phyloP scores from a whole-genome alignment of 1,284 basidiomycete species.

The Ceratobasidium sp. region DNA sequence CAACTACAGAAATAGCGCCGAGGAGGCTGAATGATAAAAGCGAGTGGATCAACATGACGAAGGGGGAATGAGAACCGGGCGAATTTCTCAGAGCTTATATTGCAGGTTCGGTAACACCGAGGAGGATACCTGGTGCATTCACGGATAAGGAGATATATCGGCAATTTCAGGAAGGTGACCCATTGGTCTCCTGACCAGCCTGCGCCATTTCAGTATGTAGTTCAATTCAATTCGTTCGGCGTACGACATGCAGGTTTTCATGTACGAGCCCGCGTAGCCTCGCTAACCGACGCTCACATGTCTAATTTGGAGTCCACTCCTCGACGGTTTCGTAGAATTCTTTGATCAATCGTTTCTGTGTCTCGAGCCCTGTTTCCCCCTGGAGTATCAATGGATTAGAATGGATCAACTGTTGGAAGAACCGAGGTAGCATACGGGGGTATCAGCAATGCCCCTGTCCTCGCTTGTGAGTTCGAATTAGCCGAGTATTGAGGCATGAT shows the following conservation, averaged over 20 bases:
- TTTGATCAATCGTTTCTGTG: slow-evolving; percentile 82
- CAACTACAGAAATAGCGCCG: slow-evolving; percentile 5
- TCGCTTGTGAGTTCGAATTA: slow-evolving; percentile 9
- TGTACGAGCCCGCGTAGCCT: neutral
- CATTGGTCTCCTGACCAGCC: slow-evolving; percentile 3
- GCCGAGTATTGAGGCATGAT: slow-evolving; percentile 1
- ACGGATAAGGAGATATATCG: slow-evolving; percentile 43
- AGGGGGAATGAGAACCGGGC: neutral
- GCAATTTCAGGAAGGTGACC: neutral
- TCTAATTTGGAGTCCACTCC: slow-evolving; percentile 69
- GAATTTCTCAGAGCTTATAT: slow-evolving; percentile 20
- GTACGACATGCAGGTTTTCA: neutral
- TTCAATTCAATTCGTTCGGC: slow-evolving; percentile 10
- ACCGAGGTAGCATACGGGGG: slow-evolving; percentile 60
- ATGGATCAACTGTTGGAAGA: neutral
- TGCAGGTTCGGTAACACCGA: slow-evolving; percentile 16
- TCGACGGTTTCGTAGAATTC: slow-evolving; percentile 88
- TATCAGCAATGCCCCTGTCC: slow-evolving; percentile 69
- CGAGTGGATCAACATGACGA: slow-evolving; percentile 14
- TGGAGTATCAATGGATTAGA: slow-evolving; percentile 52
- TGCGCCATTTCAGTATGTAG: neutral
- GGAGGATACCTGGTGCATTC: slow-evolving; percentile 41
- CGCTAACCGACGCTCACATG: too few species aligned
- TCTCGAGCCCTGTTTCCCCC: slow-evolving; percentile 74
- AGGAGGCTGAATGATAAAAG: slow-evolving; percentile 9